Conservation (phyloP, 2,329 filamentous ascomycete species). For the Pseudopithomyces chartarum region DNA sequence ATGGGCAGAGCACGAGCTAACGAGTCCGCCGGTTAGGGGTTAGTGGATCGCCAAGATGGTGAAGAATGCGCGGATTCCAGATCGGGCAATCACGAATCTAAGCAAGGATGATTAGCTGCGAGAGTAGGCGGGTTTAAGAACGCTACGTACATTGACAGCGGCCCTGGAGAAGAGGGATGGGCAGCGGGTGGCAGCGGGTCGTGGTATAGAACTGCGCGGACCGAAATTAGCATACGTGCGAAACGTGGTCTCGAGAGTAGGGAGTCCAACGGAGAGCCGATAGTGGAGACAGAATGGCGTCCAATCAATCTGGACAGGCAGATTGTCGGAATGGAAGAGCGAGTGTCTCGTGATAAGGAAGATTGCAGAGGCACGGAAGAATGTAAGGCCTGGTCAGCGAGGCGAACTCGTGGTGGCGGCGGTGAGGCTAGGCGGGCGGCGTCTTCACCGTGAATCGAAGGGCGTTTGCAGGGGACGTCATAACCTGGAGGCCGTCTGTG, state of each 20-base stretch:
- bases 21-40: constrained; percentile 53
- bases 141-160: constrained; percentile 27
- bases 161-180: constrained; percentile 25
- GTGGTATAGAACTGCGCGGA: constrained; percentile 19
- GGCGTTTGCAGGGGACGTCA: neutral
- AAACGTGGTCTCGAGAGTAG: neutral
- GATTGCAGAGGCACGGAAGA: constrained; percentile 11
- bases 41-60: constrained; percentile 46
- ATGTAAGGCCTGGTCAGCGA: constrained; percentile 7
- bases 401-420: neutral
- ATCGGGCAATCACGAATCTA: constrained; percentile 44
- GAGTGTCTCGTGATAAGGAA: constrained; percentile 11
- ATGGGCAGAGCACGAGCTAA: constrained; percentile 59
- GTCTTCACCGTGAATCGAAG: neutral
- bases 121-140: neutral
- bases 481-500: neutral
- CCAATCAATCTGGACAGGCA: neutral
- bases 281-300: neutral
- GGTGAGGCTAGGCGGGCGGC: neutral
- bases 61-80: constrained; percentile 51
- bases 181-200: constrained; percentile 21
- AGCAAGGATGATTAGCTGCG: constrained; percentile 30
- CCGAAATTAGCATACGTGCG: constrained; percentile 20
- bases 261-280: neutral
- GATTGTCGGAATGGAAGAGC: constrained; percentile 16